These are phyloP conservation scores for Citrus mangshanensis DNA, from an alignment of 345 rosid genomes.

Conservation along the genomic window DNA sequence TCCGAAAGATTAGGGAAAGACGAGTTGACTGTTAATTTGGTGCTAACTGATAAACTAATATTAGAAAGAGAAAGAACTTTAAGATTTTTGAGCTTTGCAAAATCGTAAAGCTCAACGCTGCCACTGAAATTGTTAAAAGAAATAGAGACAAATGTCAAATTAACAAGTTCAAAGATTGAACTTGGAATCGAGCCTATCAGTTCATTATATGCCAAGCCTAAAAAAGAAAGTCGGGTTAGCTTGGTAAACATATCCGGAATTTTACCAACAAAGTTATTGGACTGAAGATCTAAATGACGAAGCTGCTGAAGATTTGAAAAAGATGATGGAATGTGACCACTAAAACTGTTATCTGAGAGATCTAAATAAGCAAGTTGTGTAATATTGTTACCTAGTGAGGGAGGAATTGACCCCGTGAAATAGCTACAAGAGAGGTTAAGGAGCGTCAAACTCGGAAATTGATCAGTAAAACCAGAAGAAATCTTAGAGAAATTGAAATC, in stretches of 20 bases:
- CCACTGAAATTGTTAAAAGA: too few relatives aligned
- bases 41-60: too few relatives aligned
- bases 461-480: too few relatives aligned
- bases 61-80: background rate
- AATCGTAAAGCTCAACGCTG: background rate
- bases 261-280: too few relatives aligned
- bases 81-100: constrained; percentile 9
- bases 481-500: background rate
- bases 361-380: background rate
- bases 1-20: background rate
- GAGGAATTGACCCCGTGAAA: too few relatives aligned
- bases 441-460: too few relatives aligned
- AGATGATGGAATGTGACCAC: constrained; percentile 19
- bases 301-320: background rate
- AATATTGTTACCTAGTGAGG: too few relatives aligned
- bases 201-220: accelerated
- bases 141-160: too few relatives aligned
- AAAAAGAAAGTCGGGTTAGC: background rate
- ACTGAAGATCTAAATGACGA: too few relatives aligned
- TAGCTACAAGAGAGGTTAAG: too few relatives aligned
- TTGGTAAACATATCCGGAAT: background rate
- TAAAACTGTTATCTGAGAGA: background rate
- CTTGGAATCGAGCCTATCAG: constrained; percentile 4
- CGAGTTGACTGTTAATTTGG: too few relatives aligned
- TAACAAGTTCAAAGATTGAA: background rate